Evolutionary conservation across 2,329 filamentous ascomycete genomes (phyloP).

Genomic region (Hypoxylon sp.): DNA sequence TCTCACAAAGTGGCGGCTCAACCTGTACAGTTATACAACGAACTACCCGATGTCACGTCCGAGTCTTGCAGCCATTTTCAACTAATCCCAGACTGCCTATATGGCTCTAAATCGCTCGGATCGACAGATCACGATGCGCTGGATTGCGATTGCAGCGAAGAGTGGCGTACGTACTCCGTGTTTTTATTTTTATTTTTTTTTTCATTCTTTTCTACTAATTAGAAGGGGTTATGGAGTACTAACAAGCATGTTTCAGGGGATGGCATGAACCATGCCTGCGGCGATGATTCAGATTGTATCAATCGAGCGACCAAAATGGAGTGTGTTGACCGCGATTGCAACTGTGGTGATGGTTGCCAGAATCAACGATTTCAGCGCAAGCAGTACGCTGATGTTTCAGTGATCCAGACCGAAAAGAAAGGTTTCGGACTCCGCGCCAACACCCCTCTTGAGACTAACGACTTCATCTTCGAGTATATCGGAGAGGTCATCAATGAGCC

Average conservation of each 20-base stretch:
- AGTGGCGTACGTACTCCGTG: conserved; percentile 82
- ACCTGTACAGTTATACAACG: conserved; percentile 76
- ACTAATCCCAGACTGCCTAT: conserved; percentile 87
- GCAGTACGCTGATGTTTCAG: conserved; percentile 90
- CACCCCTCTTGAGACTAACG: conserved; percentile 80
- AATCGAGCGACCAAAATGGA: conserved; percentile 99
- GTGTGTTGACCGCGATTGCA: conserved; percentile 85
- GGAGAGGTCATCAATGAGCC: conserved; percentile 97
- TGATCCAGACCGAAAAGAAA: conserved; percentile 99
- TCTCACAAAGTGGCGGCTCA: conserved; percentile 78
- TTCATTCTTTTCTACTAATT: conserved; percentile 28
- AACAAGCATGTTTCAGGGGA: conserved; percentile 62
- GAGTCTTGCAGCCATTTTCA: conserved; percentile 85
- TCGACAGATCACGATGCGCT: conserved; percentile 90
- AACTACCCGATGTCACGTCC: conserved; percentile 83
- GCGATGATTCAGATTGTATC: conserved; percentile 97
- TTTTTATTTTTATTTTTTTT: conserved; percentile 30
- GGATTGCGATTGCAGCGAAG: conserved; percentile 94
- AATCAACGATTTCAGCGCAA: conserved; percentile 95
- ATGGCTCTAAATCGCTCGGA: conserved; percentile 92
- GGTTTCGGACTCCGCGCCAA: conserved; percentile 93
- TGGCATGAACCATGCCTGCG: conserved; percentile 85
- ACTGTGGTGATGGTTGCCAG: conserved; percentile 88
- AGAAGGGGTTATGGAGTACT: conserved; percentile 43
- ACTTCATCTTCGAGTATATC: conserved; percentile 98